Evolutionary conservation across 495 filamentous ascomycete species (phyloP), one percentile per base, ranked within the genome.

Genomic region (Podospora anserina): DNA sequence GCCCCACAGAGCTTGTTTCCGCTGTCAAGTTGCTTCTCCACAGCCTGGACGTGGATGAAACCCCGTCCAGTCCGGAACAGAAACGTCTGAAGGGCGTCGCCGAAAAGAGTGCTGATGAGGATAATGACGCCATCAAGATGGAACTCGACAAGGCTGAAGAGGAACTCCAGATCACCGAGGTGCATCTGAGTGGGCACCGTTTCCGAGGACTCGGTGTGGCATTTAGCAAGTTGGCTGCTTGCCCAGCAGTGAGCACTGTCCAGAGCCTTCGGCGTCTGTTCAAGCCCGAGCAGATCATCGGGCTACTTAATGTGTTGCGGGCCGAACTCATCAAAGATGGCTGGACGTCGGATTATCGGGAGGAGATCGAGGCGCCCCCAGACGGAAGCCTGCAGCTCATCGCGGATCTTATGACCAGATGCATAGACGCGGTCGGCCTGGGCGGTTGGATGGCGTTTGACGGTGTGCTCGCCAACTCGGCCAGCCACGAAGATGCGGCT

Each of bases 381-480:
- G 82, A 86, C 53, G 85, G 80, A 13, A 86, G 85, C 74, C 85
- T 86, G 62, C 78, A 79, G 63, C 81, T 86, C 55, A 87, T 92
- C 66, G 84, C 85, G 34, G 85, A 88, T 64, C 79, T 96, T 7
- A 83, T 97, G 44, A 90, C 86, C 73, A 88, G 89, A 70, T 88
- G 91, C 55, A 83, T 97, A 11, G 93, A 97, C 79, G 88, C 92
- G 11, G 85, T 97, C n/a, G 92, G 93, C 11, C 83, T 91, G 19
- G 89, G 86, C 15, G 92, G 92, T 32, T 97, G 91, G 91, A 86
- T 97, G 63, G 81, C 88, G 6, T 88, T 87, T 49, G 83, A 85
- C 32, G 77, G 83, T 4, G 77, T 83, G 56, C 70, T 83, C n/a
- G 78, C 81, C 5, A 82, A 83, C 23, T 76, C 71, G 3, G 75